These are phyloP conservation scores for Termitomyces sp. DNA, from an alignment of 768 basidiomycete genomes.

Conservation along the genomic window DNA sequence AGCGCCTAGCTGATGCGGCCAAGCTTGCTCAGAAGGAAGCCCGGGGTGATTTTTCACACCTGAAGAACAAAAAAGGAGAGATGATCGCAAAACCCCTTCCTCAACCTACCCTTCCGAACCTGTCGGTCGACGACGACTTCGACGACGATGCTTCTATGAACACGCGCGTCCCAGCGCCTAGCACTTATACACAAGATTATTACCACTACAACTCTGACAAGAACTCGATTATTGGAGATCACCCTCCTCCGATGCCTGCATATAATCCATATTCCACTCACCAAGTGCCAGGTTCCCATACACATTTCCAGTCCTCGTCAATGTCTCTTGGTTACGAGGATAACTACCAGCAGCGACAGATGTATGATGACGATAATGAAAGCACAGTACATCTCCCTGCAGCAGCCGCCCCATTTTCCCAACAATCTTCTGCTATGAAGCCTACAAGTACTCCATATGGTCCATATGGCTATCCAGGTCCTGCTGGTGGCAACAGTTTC, in stretches of 20 bases:
- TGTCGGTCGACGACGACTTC: conserved; percentile 79
- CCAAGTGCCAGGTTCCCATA: conserved; percentile 42
- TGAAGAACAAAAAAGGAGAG: conserved; percentile 92
- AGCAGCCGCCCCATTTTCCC: conserved; percentile 54
- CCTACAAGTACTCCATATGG: conserved; percentile 13
- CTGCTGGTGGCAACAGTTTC: conserved; percentile 24
- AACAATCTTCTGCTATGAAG: conserved; percentile 28
- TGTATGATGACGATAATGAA: conserved; percentile 66
- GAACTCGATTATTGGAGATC: conserved; percentile 35
- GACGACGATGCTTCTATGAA: conserved; percentile 55
- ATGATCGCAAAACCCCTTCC: conserved; percentile 74
- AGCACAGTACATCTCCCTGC: conserved; percentile 55
- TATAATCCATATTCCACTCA: conserved; percentile 64
- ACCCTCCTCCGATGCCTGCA: conserved; percentile 72
- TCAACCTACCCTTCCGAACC: conserved; percentile 91
- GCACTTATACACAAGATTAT: conserved; percentile 48
- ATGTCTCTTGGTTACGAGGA: conserved; percentile 51
- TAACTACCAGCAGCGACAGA: conserved; percentile 31
- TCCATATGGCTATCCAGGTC: conserved; percentile 13
- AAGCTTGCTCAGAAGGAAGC: conserved; percentile 89
- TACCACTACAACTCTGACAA: conserved; percentile 52
- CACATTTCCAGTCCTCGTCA: conserved; percentile 56
- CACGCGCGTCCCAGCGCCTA: conserved; percentile 48
- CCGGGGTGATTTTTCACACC: conserved; percentile 81
- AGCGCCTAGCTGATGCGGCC: conserved; percentile 75